Base-by-base conservation (phyloP, 2,329 filamentous ascomycete species). In the Calonectria multiphialidica region DNA sequence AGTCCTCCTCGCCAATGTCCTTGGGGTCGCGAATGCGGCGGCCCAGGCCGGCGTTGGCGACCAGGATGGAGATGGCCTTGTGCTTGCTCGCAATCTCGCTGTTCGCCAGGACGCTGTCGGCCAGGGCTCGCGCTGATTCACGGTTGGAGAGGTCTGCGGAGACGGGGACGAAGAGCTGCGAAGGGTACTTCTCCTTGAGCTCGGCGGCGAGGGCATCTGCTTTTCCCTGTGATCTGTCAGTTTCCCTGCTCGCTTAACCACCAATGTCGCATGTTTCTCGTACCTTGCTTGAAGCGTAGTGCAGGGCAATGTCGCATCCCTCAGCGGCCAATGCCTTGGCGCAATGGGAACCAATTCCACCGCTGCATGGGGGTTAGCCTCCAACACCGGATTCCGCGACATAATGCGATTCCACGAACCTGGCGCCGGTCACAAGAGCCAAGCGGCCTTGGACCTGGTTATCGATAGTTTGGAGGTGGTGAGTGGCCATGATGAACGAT, bases 251-350 rank as follows among this genome's bases (percentile, higher is more conserved):
- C 30, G 12, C 23, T 18, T 15, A 15, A n/a, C 15, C 30, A 21
- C 8, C 23, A 49, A 61, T 25, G 9, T 9, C 25, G n/a, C 18
- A 16, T 15, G 15, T 40, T 15, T 9, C 15, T 40, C 75, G 23
- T 70, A 81, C 82, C 72, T 78, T 74, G 68, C 78, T 84, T 2
- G 81, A 82, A 2, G 80, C 78, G 65, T 80, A 83, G 69, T 84
- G 82, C n/a, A 84, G 68, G 25, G 76, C 80, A 16, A 84, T 73
- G 71, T 84, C 82, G 35, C 82, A 83, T 3, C 82, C 82, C 33
- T 84, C 78, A 5, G 81, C 78, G 15, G 82, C 82, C 61, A 84
- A 74, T 2, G 77, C 77, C 61, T 74, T 78, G n/a, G 82, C 82
- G 55, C 78, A 79, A 3, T 77, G 75, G 9, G 81, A 81, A 7